These are phyloP conservation scores for Diaporthe sp. DNA, from an alignment of 2,329 filamentous ascomycete genomes.

Conservation along the genomic window DNA sequence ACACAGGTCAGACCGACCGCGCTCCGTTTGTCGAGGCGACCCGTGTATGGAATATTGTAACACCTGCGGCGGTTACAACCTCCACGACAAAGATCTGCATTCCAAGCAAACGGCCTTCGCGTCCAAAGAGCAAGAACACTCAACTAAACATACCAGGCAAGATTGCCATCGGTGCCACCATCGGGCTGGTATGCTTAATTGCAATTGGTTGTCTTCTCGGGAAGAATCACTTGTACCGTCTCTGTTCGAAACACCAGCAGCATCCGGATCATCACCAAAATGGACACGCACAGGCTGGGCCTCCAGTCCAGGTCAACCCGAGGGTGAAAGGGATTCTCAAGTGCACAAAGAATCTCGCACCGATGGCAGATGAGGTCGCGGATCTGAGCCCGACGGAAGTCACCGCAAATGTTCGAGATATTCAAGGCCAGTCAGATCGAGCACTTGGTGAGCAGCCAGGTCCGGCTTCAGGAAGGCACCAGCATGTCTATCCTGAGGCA, in stretches of 20 bases:
- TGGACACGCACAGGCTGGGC: too few relatives aligned
- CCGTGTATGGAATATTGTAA: background rate
- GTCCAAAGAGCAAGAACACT: background rate
- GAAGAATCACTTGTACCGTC: background rate
- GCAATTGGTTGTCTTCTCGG: background rate
- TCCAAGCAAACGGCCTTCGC: background rate
- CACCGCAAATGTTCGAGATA: too few relatives aligned
- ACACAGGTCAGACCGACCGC: slow-evolving; percentile 9
- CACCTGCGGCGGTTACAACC: background rate
- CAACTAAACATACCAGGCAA: background rate
- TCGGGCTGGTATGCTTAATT: background rate
- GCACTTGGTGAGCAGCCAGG: background rate
- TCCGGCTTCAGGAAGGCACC: background rate
- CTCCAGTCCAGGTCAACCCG: background rate
- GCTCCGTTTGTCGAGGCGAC: slow-evolving; percentile 21
- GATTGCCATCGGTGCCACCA: background rate
- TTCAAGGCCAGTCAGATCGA: background rate
- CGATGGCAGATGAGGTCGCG: background rate
- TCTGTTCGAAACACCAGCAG: background rate
- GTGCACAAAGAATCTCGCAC: background rate
- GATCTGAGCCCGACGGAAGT: background rate
- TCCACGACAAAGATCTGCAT: background rate
- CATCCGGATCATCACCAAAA: background rate
- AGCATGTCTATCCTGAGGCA: background rate
- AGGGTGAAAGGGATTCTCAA: background rate